These are phyloP conservation scores for Aspergillus amoenus DNA, from an alignment of 2,329 filamentous ascomycete genomes.

Conservation along the genomic window DNA sequence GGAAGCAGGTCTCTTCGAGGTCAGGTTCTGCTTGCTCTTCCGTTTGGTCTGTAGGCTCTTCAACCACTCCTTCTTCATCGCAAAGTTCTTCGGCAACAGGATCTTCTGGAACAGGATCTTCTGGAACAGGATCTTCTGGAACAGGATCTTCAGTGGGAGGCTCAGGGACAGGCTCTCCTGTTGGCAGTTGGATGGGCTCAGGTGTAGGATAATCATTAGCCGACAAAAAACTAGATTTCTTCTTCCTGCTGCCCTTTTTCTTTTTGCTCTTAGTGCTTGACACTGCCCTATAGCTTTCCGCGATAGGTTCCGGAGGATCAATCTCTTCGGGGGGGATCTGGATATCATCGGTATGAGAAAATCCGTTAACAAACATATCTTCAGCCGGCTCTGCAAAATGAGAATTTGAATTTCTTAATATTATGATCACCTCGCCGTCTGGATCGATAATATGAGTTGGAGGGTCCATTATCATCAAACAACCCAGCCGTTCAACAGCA, in stretches of 20 bases:
- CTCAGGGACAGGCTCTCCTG: not conserved
- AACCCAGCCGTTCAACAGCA: not conserved
- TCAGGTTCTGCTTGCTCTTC: not conserved
- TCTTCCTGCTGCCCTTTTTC: not conserved
- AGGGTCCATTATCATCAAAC: not conserved
- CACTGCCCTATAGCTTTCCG: not conserved
- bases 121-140: not conserved
- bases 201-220: not conserved
- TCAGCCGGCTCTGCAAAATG: not conserved
- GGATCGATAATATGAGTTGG: conserved; percentile 8
- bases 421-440: conserved; percentile 5
- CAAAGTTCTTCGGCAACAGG: not conserved
- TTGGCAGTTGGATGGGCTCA: not conserved
- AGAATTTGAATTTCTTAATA: not conserved
- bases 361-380: too few species aligned
- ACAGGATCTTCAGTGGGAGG: not conserved
- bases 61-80: not conserved
- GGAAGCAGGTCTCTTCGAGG: not conserved
- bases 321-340: not conserved
- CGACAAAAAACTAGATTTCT: not conserved
- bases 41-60: not conserved
- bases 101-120: not conserved
- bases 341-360: not conserved
- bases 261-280: not conserved
- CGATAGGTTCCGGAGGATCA: not conserved